Evolutionary conservation across 2,329 filamentous ascomycete species (phyloP), one percentile per base, ranked within the genome.

Genomic region (Leptodontidium sp.): DNA sequence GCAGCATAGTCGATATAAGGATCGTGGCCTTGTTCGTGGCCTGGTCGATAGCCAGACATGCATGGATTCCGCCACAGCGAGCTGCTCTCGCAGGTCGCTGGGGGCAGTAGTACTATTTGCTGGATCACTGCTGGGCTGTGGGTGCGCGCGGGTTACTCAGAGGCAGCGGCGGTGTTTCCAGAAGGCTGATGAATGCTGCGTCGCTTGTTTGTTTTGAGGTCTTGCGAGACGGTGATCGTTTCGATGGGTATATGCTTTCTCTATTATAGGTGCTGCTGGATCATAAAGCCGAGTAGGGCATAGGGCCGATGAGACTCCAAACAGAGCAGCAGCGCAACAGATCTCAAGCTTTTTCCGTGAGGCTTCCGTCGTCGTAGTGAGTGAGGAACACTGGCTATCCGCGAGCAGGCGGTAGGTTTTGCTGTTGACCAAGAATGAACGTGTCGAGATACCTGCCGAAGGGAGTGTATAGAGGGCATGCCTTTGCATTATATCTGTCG

Each of bases 1-100:
- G 88, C 84, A 82, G 89, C 86, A 84, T 91, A 92, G 80, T 91
- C 88, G 86, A 92, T 89, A 87, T 90, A 87, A 85, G 91, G 91
- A 84, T 77, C 73, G 74, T 76, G 75, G 65, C 72, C 73, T 70
- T 71, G 68, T 68, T 72, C 88, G 80, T 83, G 80, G 78, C 85
- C 86, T 82, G 88, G 85, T 86, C 89, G 88, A 85, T 92, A 93
- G 82, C 73, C 74, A 76, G 77, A 78, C 77, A 78, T 87, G 82
- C 88, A 91, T 91, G 86, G 88, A 88, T 88, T 86, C 88, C 88
- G 88, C 90, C 89, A 91, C 90, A 91, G 89, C 89, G 86, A 86
- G 82, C 84, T 88, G 89, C 90, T 87, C 89, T 89, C 88, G 88
- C 89, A 89, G 89, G 86, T 85, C 86, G 86, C 87, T 84, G 87